These are phyloP conservation scores for Bipolaris gigantea DNA, from an alignment of 2,329 filamentous ascomycete species.

Conservation along the genomic window DNA sequence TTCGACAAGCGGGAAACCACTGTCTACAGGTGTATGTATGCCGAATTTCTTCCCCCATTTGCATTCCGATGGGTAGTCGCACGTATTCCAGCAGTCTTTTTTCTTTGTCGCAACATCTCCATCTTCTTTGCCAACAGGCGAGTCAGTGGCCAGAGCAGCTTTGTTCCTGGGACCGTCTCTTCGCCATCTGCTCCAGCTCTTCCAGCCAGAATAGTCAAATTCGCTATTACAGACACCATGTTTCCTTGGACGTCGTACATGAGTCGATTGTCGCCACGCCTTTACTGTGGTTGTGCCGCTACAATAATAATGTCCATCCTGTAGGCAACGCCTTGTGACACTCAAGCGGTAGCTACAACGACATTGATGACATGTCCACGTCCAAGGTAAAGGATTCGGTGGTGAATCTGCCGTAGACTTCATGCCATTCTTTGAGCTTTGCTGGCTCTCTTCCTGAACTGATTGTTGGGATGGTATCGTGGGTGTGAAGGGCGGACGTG, in stretches of 20 bases:
- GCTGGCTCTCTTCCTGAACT: background rate
- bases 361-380: conserved; percentile 59
- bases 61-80: conserved; percentile 53
- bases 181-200: conserved; percentile 51
- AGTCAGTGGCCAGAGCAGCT: background rate
- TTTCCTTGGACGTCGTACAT: conserved; percentile 20
- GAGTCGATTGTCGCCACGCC: conserved; percentile 26
- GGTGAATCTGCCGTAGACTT: conserved; percentile 25
- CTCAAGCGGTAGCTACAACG: conserved; percentile 51
- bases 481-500: conserved; percentile 30
- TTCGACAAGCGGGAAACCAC: conserved; percentile 1
- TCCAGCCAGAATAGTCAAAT: conserved; percentile 59
- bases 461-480: conserved; percentile 1
- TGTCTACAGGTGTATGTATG: conserved; percentile 27
- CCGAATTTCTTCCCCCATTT: conserved; percentile 42
- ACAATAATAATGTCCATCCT: conserved; percentile 59
- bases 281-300: conserved; percentile 49
- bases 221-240: conserved; percentile 52
- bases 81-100: conserved; percentile 49
- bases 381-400: conserved; percentile 48
- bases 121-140: background rate
- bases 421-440: conserved; percentile 13
- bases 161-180: conserved; percentile 16
- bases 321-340: conserved; percentile 56
- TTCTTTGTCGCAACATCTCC: background rate